Evolutionary conservation across 768 basidiomycete genomes (phyloP).

Genomic region (Boletus rex-veris): DNA sequence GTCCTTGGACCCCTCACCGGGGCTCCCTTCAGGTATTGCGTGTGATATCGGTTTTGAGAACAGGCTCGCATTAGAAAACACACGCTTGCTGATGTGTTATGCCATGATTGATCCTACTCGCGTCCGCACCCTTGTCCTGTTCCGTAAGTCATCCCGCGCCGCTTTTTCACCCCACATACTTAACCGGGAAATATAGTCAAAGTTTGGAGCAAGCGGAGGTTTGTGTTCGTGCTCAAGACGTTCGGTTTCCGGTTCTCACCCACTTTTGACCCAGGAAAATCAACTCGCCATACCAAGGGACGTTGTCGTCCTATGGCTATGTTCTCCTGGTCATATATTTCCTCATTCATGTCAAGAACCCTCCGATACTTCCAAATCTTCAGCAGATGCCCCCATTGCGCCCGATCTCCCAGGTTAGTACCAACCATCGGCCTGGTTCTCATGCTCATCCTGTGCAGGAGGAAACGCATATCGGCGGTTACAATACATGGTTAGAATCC

Average conservation of each 20-base stretch:
- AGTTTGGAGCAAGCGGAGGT: conserved; percentile 98
- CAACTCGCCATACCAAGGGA: conserved; percentile 97
- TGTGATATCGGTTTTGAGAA: conserved; percentile 99
- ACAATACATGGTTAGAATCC: conserved; percentile 69
- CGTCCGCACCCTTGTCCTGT: conserved; percentile 90
- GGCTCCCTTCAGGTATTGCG: conserved; percentile 82
- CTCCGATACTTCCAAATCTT: conserved; percentile 92
- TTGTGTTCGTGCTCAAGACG: not conserved
- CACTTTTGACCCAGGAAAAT: conserved; percentile 67
- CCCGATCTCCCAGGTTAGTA: conserved; percentile 69
- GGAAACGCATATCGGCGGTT: conserved; percentile 74
- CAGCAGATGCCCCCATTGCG: conserved; percentile 92
- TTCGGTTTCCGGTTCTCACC: not conserved
- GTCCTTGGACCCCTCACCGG: conserved; percentile 81
- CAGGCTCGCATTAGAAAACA: conserved; percentile 94
- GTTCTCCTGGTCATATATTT: conserved; percentile 98
- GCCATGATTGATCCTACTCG: conserved; percentile 95
- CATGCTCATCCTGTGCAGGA: conserved; percentile 44
- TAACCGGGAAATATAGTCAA: conserved; percentile 60
- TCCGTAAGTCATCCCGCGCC: conserved; percentile 66
- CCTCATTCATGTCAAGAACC: conserved; percentile 95
- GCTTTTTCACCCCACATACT: conserved; percentile 5
- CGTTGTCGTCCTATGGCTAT: conserved; percentile 95
- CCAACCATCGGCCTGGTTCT: conserved; percentile 7
- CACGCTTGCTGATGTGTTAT: conserved; percentile 92